phyloP scores from a whole-genome alignment of 352 stramenopile species.

The Peronospora belbahrii region DNA sequence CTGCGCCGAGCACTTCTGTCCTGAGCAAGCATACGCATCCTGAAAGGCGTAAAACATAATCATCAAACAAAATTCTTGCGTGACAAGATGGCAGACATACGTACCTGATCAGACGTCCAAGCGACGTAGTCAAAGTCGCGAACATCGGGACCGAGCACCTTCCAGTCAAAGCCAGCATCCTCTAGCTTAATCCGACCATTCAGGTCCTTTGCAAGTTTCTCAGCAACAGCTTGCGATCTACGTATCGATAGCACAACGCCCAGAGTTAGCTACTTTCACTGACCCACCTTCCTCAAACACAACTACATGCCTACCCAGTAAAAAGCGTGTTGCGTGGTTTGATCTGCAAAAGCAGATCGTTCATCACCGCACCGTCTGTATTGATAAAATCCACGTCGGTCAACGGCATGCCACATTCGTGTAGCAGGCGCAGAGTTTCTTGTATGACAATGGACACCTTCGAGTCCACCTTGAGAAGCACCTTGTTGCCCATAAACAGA shows the following conservation, averaged over 20 bases:
- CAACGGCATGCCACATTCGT: constrained; percentile 92
- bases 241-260: constrained; percentile 4
- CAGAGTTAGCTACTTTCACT: constrained; percentile 1
- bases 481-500: constrained; percentile 99
- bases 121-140: constrained; percentile 95
- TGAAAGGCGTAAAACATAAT: constrained; percentile 7
- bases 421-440: constrained; percentile 92
- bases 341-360: constrained; percentile 91
- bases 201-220: constrained; percentile 90
- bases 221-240: constrained; percentile 87
- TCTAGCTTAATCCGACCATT: constrained; percentile 92
- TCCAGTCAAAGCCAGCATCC: constrained; percentile 99
- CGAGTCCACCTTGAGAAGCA: constrained; percentile 91
- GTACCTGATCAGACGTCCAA: constrained; percentile 93
- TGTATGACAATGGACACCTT: constrained; percentile 97
- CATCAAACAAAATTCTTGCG: not conserved
- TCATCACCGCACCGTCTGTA: constrained; percentile 90
- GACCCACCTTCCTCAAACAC: not conserved
- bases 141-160: constrained; percentile 94
- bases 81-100: not conserved
- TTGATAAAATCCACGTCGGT: constrained; percentile 96
- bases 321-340: constrained; percentile 96
- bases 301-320: constrained; percentile 91
- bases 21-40: constrained; percentile 96
- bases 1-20: constrained; percentile 98